phyloP scores from a whole-genome alignment of 495 filamentous ascomycete species.

The Penicillium riverlandense region DNA sequence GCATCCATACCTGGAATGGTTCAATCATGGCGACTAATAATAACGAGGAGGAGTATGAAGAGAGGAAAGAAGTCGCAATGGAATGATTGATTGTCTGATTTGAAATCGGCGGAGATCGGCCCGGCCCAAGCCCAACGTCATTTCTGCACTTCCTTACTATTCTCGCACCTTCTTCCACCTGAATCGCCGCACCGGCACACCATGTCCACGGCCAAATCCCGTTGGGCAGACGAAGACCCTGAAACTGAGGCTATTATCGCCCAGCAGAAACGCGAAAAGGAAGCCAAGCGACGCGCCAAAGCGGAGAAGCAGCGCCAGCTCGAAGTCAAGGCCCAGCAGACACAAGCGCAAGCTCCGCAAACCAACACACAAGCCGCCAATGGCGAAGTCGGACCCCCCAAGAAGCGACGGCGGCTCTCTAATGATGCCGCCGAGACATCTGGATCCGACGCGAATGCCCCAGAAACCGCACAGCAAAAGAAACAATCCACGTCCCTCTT shows the following conservation, averaged over 20 bases:
- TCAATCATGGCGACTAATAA: constrained; percentile 40
- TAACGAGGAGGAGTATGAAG: background rate
- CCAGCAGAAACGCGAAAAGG: constrained; percentile 76
- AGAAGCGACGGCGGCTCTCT: constrained; percentile 41
- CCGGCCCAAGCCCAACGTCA: constrained; percentile 24
- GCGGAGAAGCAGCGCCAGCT: constrained; percentile 74
- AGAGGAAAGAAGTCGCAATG: background rate
- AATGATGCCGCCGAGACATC: constrained; percentile 32
- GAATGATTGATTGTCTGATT: constrained; percentile 22
- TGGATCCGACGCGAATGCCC: constrained; percentile 13
- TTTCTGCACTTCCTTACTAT: constrained; percentile 12
- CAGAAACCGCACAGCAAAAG: constrained; percentile 17
- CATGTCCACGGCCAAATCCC: constrained; percentile 66
- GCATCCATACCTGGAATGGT: constrained; percentile 45
- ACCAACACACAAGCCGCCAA: constrained; percentile 5
- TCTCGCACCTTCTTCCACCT: background rate
- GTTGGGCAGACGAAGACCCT: constrained; percentile 75
- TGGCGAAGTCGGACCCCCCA: constrained; percentile 25
- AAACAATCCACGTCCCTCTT: constrained; percentile 43
- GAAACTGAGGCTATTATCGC: constrained; percentile 65
- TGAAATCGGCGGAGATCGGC: constrained; percentile 25
- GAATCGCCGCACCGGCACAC: constrained; percentile 4
- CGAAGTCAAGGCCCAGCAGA: constrained; percentile 42
- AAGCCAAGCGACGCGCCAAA: constrained; percentile 79
- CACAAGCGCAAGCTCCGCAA: constrained; percentile 9